Base-by-base conservation (phyloP, 768 basidiomycete genomes). In the Boletus rubroflammeus region DNA sequence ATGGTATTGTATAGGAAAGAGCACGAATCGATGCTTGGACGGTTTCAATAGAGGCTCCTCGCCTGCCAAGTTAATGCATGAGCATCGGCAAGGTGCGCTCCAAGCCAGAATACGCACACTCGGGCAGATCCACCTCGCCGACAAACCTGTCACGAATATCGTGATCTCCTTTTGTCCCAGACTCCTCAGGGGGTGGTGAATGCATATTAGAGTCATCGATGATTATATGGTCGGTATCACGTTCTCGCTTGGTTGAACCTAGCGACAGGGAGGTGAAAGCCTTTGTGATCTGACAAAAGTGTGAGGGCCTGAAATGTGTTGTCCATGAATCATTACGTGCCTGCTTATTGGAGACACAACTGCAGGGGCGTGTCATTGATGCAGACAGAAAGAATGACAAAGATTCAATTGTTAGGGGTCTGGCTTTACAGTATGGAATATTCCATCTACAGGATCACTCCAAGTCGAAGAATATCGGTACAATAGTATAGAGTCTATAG, bases 1-100 rank as follows among this genome's bases (percentile, higher is more conserved):
- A 54, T 83, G 78, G 66, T 93, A 93, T 72, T 93, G 84, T 59
- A 97, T 94, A 3, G 95, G 95, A 69, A 94, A 96, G 19, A 98
- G 76, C 10, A 95, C 90, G 64, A 98, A 95, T 51, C 94, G 83
- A 52, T 82, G 81, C 61, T 79, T 82, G 3, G 85, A 85, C 53
- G 81, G 81, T 67, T 81, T 86, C 46, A 96, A 76, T 5, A 97
- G 72, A n/a, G 93, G 92, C 66, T 95, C 93, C 52, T 89, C 63
- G 17, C 35, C 60, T 64, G 41, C 5, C 10, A 14, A 40, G 32
- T 14, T 3, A 26, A 13, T 19, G 7, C 15, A 9, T 53, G 25
- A 63, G 32, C 10, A 5, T 28, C 10, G 23, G 26, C 11, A 13
- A 21, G 10, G 10, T 32, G 7, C n/a, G n/a, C 45, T 26, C 9